Evolutionary conservation across 2,329 filamentous ascomycete genomes (phyloP).

Genomic region (Trichoderma afroharzianum): DNA sequence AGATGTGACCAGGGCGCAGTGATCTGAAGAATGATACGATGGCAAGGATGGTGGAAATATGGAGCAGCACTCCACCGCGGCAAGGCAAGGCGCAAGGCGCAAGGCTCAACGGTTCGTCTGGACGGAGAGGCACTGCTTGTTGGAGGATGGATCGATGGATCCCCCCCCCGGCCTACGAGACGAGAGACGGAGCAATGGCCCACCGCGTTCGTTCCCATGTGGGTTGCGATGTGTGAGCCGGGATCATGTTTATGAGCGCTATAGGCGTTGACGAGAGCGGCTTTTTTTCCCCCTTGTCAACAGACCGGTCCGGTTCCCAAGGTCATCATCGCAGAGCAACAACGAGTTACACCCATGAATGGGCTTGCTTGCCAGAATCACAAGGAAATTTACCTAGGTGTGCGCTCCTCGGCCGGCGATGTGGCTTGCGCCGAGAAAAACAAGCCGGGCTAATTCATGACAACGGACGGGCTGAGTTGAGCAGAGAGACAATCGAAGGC

Average conservation of each 20-base stretch:
- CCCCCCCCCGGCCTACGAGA: not conserved
- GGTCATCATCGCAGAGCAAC: not conserved
- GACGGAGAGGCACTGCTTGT: too few relatives aligned
- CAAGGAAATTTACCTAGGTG: not conserved
- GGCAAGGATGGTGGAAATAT: constrained; percentile 10
- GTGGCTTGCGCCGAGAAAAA: not conserved
- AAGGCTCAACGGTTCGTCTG: constrained; percentile 2
- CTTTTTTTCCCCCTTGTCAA: not conserved
- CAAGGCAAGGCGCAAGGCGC: constrained; percentile 1
- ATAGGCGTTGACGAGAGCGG: not conserved
- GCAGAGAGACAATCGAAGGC: not conserved
- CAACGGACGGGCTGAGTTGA: not conserved
- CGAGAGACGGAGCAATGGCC: not conserved
- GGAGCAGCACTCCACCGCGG: constrained; percentile 6
- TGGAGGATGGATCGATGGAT: not conserved
- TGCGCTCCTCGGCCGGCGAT: not conserved
- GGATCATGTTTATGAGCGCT: not conserved
- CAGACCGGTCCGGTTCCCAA: not conserved
- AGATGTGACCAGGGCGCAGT: not conserved
- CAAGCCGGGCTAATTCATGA: not conserved
- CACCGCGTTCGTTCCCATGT: not conserved
- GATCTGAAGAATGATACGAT: constrained; percentile 6
- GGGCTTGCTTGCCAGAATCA: not conserved
- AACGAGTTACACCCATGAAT: not conserved
- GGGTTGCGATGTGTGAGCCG: not conserved